phyloP scores from a whole-genome alignment of 768 basidiomycete genomes.

The Russula dissimulans region DNA sequence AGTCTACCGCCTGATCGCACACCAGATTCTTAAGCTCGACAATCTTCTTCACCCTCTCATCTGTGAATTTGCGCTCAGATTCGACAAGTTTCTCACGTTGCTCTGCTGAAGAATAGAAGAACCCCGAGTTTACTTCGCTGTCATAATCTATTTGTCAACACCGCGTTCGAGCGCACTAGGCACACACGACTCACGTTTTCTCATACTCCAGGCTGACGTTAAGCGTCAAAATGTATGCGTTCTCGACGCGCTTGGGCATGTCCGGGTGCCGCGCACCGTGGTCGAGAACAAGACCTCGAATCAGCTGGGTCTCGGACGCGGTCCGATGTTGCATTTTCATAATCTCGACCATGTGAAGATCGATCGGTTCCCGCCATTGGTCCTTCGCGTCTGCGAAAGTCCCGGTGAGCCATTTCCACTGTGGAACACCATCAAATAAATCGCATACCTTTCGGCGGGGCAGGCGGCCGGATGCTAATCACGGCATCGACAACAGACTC shows the following conservation, averaged over 20 bases:
- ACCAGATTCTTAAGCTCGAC: conserved; percentile 94
- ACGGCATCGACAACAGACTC: conserved; percentile 96
- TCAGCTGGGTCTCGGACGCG: conserved; percentile 91
- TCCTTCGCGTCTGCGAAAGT: conserved; percentile 44
- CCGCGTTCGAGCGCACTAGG: conserved; percentile 1
- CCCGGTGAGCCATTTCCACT: conserved; percentile 20
- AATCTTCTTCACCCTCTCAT: conserved; percentile 91
- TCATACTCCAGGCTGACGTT: conserved; percentile 99
- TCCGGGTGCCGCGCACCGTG: conserved; percentile 97
- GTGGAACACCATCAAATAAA: conserved; percentile 16
- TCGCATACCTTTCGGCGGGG: conserved; percentile 46
- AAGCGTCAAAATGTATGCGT: conserved; percentile 88
- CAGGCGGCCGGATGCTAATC: conserved; percentile 68
- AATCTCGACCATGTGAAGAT: conserved; percentile 98
- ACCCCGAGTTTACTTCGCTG: conserved; percentile 98
- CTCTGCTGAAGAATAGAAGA: conserved; percentile 98
- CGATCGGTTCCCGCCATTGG: conserved; percentile 81
- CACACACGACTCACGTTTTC: conserved; percentile 74
- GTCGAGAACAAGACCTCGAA: conserved; percentile 93
- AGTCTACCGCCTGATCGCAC: conserved; percentile 85
- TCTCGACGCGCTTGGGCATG: conserved; percentile 98
- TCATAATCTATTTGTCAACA: conserved; percentile 18
- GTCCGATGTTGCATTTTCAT: conserved; percentile 99
- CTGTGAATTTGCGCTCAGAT: conserved; percentile 89
- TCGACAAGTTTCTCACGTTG: conserved; percentile 99